Base-by-base conservation (phyloP, 495 filamentous ascomycete genomes). In the Friedmanniomyces simplex region DNA sequence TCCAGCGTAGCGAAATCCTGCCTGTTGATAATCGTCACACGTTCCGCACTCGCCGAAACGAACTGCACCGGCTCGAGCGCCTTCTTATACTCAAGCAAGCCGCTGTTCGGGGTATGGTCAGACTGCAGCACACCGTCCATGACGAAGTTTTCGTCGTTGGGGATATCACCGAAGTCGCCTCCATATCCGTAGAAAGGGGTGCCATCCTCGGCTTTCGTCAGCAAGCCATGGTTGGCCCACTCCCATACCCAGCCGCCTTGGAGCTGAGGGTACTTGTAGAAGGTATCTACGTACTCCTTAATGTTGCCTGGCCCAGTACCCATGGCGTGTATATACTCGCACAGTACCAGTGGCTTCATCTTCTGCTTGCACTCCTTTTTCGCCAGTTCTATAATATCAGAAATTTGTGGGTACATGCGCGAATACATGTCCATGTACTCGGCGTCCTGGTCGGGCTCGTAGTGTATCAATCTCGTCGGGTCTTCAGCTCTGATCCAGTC, bases 171-270 rank as follows among this genome's bases (percentile, higher is more conserved):
- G 68, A 85, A 85, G 55, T 87, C 84, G 1, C 83, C 84, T 0
- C 83, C 83, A 49, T 83, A 86, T 7, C 74, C 83, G 57, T 83
- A 86, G 58, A 77, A 85, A 21, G 73, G 67, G 32, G 73, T 74
- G 16, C 74, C 77, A 41, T 77, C 62, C 11, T 74, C 68, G 50
- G 74, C 68, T 57, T 77, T 76, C 6, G 79, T 78, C 59, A 75
- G 68, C 1, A 88, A 70, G 0, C 85, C 84, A 54, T 86, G 83
- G 62, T 86, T 87, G 0, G 81, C 78, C 84, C 84, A 87, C 64
- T 86, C 83, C 83, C 84, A 88, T 26, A 86, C 77, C 54, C 82
- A 87, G 7, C 84, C 84, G 0, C 84, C 84, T 62, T 86, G 82
- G 6, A 88, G 72, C 11, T 76, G 73, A 0, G 73, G 75, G 55